Conservation (phyloP, 2,329 filamentous ascomycete species). For the Xylaria digitata region DNA sequence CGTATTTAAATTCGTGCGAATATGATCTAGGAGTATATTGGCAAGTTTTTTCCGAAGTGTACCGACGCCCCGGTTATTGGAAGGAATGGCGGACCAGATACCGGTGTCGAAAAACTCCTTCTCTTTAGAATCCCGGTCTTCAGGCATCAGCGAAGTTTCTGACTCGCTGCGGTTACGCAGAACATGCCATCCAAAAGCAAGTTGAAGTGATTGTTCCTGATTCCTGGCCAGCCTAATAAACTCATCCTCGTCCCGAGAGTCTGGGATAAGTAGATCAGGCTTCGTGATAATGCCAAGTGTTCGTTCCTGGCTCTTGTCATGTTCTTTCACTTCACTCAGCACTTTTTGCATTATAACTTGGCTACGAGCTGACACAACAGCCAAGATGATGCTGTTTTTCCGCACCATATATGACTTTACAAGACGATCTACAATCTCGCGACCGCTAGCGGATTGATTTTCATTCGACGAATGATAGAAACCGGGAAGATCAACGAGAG, state of each 20-base stretch:
- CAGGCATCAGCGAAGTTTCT: constrained; percentile 39
- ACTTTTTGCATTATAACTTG: constrained; percentile 65
- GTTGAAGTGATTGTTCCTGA: constrained; percentile 46
- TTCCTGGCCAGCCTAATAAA: constrained; percentile 54
- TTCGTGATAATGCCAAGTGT: constrained; percentile 70
- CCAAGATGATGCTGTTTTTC: constrained; percentile 68
- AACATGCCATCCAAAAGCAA: constrained; percentile 64
- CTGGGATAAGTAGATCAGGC: constrained; percentile 57
- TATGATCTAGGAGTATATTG: constrained; percentile 50
- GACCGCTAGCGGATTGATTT: constrained; percentile 49
- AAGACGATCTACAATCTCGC: constrained; percentile 51
- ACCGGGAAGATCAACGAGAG: constrained; percentile 67
- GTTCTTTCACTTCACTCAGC: constrained; percentile 55
- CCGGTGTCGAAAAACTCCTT: constrained; percentile 49
- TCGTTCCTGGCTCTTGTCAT: constrained; percentile 58
- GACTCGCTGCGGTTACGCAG: constrained; percentile 60
- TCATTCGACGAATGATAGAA: constrained; percentile 52
- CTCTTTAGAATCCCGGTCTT: constrained; percentile 51
- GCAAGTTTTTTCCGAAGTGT: constrained; percentile 54
- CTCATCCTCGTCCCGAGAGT: constrained; percentile 53
- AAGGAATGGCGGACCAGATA: constrained; percentile 46
- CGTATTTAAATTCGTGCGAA: constrained; percentile 46
- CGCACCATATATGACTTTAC: constrained; percentile 66
- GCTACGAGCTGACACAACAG: constrained; percentile 62
- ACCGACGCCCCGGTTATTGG: constrained; percentile 51